Percentiles rank a stretch among this genome's conserved stretches.
Evolutionary conservation across 2,329 filamentous ascomycete genomes (phyloP).

Genomic region (Penicillium sp.): DNA sequence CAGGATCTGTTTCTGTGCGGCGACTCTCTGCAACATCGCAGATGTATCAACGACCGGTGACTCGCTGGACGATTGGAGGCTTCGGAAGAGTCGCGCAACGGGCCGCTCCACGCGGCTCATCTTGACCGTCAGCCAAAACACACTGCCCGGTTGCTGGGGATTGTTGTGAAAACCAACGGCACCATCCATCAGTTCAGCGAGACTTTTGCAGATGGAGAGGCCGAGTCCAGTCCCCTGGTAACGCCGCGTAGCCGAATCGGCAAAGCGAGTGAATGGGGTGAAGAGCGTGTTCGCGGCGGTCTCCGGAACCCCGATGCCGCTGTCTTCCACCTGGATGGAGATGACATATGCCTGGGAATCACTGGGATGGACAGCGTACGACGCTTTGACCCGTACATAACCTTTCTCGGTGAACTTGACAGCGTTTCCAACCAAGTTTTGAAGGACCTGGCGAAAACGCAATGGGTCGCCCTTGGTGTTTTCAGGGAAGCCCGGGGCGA

Average conservation of each 20-base stretch:
- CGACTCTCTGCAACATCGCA: constrained; percentile 32
- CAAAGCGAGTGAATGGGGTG: constrained; percentile 52
- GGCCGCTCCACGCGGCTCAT: constrained; percentile 35
- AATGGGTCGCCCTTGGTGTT: constrained; percentile 53
- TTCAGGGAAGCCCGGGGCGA: constrained; percentile 46
- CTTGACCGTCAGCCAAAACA: constrained; percentile 49
- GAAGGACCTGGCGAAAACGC: constrained; percentile 56
- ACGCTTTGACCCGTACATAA: constrained; percentile 43
- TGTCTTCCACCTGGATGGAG: constrained; percentile 49
- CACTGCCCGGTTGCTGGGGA: constrained; percentile 42
- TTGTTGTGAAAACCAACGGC: constrained; percentile 44
- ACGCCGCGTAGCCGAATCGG: constrained; percentile 48
- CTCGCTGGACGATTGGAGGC: constrained; percentile 14
- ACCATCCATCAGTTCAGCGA: constrained; percentile 54
- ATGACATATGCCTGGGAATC: constrained; percentile 40
- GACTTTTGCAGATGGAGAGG: constrained; percentile 52
- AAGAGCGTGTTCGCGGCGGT: constrained; percentile 46
- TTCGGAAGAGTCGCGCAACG: constrained; percentile 23
- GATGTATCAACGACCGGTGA: constrained; percentile 14
- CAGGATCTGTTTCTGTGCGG: constrained; percentile 37
- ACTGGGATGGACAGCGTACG: constrained; percentile 39
- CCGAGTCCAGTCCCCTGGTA: constrained; percentile 54
- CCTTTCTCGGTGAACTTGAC: constrained; percentile 57
- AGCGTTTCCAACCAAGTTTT: constrained; percentile 57
- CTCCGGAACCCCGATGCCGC: constrained; percentile 49